Conservation (phyloP, 75 land plant species). For the Ceratopteris richardii region DNA sequence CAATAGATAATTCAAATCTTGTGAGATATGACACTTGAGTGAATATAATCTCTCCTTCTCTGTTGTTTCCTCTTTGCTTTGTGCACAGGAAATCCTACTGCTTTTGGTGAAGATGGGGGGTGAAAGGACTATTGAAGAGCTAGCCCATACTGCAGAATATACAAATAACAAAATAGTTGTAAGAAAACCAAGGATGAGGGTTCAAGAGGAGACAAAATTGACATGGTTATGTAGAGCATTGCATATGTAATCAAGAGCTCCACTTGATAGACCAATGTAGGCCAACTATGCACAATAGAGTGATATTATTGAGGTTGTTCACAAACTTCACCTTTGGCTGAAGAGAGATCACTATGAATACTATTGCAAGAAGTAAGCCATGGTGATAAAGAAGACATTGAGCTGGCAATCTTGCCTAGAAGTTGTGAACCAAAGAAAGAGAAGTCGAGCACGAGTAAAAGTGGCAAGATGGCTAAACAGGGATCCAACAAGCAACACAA, state of each 20-base stretch:
- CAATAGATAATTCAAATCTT: constrained; percentile 87
- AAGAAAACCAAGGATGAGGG: constrained; percentile 74
- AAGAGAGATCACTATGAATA: constrained; percentile 68
- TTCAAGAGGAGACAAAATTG: constrained; percentile 81
- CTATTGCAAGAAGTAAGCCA: constrained; percentile 60
- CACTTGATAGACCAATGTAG: constrained; percentile 93
- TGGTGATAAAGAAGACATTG: constrained; percentile 75
- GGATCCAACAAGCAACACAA: constrained; percentile 69
- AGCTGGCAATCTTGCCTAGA: constrained; percentile 84
- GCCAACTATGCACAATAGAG: constrained; percentile 84
- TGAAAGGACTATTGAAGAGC: constrained; percentile 90
- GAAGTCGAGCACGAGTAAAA: constrained; percentile 65
- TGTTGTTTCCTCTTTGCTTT: constrained; percentile 86
- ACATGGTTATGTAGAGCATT: constrained; percentile 92
- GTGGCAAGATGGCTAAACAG: constrained; percentile 66
- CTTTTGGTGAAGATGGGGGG: constrained; percentile 83
- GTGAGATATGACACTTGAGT: constrained; percentile 92
- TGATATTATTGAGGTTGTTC: constrained; percentile 88
- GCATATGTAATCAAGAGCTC: constrained; percentile 89
- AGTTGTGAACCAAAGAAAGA: constrained; percentile 84
- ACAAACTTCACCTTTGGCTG: constrained; percentile 93
- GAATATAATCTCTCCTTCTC: constrained; percentile 80
- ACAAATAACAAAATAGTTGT: constrained; percentile 94
- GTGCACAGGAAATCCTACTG: constrained; percentile 80
- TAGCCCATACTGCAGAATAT: constrained; percentile 96